Base-by-base conservation (phyloP, 768 basidiomycete species). In the Termitomyces sp. region DNA sequence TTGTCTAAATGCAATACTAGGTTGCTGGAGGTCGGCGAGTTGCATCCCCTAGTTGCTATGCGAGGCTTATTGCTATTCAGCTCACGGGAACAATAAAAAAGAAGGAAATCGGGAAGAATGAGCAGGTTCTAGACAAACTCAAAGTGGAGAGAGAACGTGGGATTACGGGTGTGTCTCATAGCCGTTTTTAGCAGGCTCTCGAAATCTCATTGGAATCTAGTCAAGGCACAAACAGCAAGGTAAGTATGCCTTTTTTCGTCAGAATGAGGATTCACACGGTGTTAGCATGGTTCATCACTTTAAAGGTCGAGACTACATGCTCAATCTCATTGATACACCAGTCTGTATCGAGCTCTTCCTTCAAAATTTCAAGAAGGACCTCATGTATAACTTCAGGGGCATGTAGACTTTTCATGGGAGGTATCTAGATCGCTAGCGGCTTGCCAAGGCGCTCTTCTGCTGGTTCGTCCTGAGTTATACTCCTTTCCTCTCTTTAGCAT, bases 361-460 rank as follows among this genome's bases (percentile, higher is more conserved):
- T 26, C 9, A 4, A 35, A 38, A 6, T 5, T 38, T 17, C 15
- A 17, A 19, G 5, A 15, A 37, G 37, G 23, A 12, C 2, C 37
- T 53, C 9, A 26, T 42, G 19, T 42, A 48, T 38, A 49, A 54
- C 35, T 46, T 8, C 60, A 90, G 83, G 95, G 97, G 1, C 97
- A 99, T 72, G 97, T 98, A 38, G 97, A 99, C 74, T 99, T 99
- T 71, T 83, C 92, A 56, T 97, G 94, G 86, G 96, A 98, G 71
- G 93, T 99, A 35, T 89, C 93, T 15, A 83, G 97, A 48, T 94
- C 91, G 28, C 73, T 98, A 41, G 87, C 93, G 3, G 94, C 96
- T 33, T 97, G 91, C 62, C 91, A 99, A 73, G 97, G 97, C 9
- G 96, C 92, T 10, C 68, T 86, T 42, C 68, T 86, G 38, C 73